Evolutionary conservation across 495 filamentous ascomycete genomes (phyloP), one percentile per base, ranked within the genome.

Genomic region (Neohortaea acidophila): DNA sequence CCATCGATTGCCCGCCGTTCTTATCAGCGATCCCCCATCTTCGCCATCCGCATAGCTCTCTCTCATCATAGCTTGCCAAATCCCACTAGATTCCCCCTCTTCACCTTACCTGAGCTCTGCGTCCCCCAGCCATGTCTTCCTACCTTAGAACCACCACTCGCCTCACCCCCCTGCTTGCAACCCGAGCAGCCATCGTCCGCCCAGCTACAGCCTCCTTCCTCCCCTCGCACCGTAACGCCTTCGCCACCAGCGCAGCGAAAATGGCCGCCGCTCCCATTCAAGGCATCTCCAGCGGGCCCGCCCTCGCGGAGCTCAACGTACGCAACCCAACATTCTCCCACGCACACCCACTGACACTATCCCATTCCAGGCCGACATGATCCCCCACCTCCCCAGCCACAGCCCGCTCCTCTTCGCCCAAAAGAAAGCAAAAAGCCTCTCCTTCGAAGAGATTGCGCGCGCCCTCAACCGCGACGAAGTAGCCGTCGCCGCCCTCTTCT

Each of bases 401-500:
- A 73, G 79, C 6, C 59, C 67, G 29, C 73, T 76, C 15, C 82
- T 97, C 51, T 94, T 97, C 66, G 63, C 70, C 11, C 82, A 80
- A 44, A 97, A 97, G 60, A 75, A 83, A 21, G 49, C 57, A 23
- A 74, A 75, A 49, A 66, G 71, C 34, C 67, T 93, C 20, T 81
- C 69, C 57, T 97, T 97, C 49, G 82, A 84, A 51, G 56, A 70
- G 15, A 89, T 97, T 53, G 84, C 72, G 17, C 54, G 73, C 45
- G 58, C 76, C 18, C 69, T 96, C 29, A 80, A 77, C 10, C 84
- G 89, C 34, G 75, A 77, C 48, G 89, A 97, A 58, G 86, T 97
- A 4, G 82, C 85, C 18, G 69, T 82, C 1, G 89, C 89, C 1
- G 89, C 87, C 0, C 64, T 97, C 40, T 96, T 97, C 70, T 94